Evolutionary conservation across 257 asterid genomes (phyloP), one percentile per base, ranked within the genome.

Genomic region (Gentiana macrophylla): DNA sequence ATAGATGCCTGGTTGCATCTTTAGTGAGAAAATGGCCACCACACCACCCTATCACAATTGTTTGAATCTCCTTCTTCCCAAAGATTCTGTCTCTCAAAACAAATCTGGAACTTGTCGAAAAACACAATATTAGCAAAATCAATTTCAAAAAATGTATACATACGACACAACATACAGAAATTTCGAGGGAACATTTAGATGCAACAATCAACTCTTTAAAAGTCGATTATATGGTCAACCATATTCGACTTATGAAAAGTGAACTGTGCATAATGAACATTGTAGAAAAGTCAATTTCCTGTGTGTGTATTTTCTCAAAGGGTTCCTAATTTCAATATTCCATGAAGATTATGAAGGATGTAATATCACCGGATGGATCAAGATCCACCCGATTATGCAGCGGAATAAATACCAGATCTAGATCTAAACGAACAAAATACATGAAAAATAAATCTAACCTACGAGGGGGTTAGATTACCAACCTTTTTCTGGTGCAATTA

Each of bases 41-140:
- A 36, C 43, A 5, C 24, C 24, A 15, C 3, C 79, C 84, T 10
- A 56, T 56, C 44, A 57, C 63, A 49, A 79, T 57, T 37, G 57
- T 62, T 43, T 62, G 47, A 6, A 72, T 74, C 45, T 65, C 62
- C 4, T 35, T 12, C 57, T 69, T 71, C 1, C 76, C 68, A 49
- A 67, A 74, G 51, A 84, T 70, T 64, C 80, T 71, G 44, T 86
- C 94, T 51, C 82, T 84, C 53, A 79, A 89, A 10, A 15, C 50
- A 63, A 84, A 77, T 6, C 78, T 81, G 57, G 6, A 62, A n/a
- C 33, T 56, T 32, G 5, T 3, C 24, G 24, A 15, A 15, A 15
- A 15, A 15, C 24, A 15, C 24, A 15, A 15, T 15, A 15, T 15
- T 15, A 15, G 24, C 24, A 15, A 15, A 15, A 15, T 15, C 24